Evolutionary conservation across 106 monocot species (phyloP), one percentile per base, ranked within the genome.

Genomic region (Dendrobium chrysotoxum): DNA sequence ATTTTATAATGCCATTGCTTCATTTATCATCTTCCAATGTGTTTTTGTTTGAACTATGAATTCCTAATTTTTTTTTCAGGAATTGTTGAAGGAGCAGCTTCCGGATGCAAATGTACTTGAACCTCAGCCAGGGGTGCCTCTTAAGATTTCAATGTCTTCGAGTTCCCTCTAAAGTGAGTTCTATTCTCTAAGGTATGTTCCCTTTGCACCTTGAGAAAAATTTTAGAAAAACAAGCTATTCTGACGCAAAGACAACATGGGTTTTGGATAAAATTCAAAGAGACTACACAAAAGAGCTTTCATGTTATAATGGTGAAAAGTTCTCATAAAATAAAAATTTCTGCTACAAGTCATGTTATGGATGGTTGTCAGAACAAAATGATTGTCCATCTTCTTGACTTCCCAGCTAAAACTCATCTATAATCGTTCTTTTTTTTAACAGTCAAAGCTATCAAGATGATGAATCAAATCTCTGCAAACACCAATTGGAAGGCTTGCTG

Each of bases 41-140:
- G 13, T 38, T 38, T 38, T 35, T 35, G 64, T 31, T 35, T 70
- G 39, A 74, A 41, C 12, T 20, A 41, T 41, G 74, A 40, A 21
- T 53, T n/a, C 2, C 25, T 18, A 75, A 61, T 10, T 72, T 53
- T 80, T n/a, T 4, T 50, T 70, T 72, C 84, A 92, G 92, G 87
- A 91, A 81, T 47, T 93, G 66, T 75, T 93, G 75, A 55, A 58
- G 17, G 84, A 79, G 54, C 88, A 88, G 78, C 75, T 91, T 50
- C 93, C 91, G 28, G 80, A 81, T 75, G 88, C 83, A n/a, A 78
- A 39, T 13, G 83, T 93, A 7, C 84, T 93, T 58, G 85, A 91
- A 80, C 85, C 93, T n/a, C 87, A 80, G 28, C 91, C 91, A 30
- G 91, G 93, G 72, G 77, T 82, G 28, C 85, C 91, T 21, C 78